Evolutionary conservation across 805 yeast genomes (phyloP), one percentile per base, ranked within the genome.

Genomic region (Monosporozyma unispora): DNA sequence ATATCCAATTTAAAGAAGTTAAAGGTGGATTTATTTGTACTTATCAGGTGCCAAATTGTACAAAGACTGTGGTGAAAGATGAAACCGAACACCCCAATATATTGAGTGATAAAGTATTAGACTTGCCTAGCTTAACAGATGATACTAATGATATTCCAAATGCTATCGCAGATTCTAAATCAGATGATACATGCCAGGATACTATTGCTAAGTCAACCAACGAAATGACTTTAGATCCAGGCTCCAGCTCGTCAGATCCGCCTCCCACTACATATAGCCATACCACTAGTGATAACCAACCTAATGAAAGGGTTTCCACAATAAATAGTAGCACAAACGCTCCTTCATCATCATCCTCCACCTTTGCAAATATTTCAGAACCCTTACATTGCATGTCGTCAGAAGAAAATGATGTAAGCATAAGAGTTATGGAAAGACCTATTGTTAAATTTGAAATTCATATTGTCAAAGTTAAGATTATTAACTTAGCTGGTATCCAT

Each of bases 11-110:
- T 64, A 82, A 82, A 53, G 98, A 90, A 67, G 95, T 90, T n/a
- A 84, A 84, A 61, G 97, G 97, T 49, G 98, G 97, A 0, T 90
- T 91, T 64, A 78, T 87, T 21, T 90, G 98, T 70, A 75, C 79
- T 10, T 48, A 48, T 38, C 48, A 48, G 18, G 5, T 35, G 3
- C 46, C 43, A 40, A 39, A n/a, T 7, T 18, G n/a, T 19, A 22
- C n/a, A 23, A 38, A n/a, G 16, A 48, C 18, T 18, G 22, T 40
- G 9, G 31, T 9, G 11, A 16, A 11, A 3, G 35, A 22, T 10
- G 11, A n/a, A 3, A 5, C 6, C 21, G 28, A 14, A n/a, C 5
- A 4, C 12, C 14, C 29, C 22, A 23, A 35, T 10, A n/a, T n/a
- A n/a, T n/a, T 14, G 16, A 14, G 19, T 12, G 23, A 33, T 19